phyloP scores from a whole-genome alignment of 305 asterid species.

The Plantago coronopus region DNA sequence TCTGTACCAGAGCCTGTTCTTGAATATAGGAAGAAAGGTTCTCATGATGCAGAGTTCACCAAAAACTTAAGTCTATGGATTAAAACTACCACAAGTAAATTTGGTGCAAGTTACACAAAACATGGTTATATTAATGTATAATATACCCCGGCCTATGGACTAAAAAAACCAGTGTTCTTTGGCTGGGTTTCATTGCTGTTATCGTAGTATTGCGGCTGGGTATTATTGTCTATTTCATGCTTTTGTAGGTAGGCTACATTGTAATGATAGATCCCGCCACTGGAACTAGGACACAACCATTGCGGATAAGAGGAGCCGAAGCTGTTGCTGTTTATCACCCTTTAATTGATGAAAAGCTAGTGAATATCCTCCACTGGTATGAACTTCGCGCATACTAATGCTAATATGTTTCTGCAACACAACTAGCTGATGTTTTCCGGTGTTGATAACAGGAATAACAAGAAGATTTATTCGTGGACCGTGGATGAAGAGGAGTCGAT shows the following conservation, averaged over 20 bases:
- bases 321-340: conserved; percentile 93
- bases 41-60: no score
- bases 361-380: conserved; percentile 70
- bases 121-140: no score
- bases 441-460: conserved; percentile 53
- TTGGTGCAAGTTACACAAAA: no score
- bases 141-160: no score
- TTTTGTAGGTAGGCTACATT: conserved; percentile 79
- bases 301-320: conserved; percentile 77
- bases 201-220: no score
- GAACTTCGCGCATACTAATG: conserved; percentile 1
- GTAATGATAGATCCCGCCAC: conserved; percentile 73
- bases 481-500: conserved; percentile 77
- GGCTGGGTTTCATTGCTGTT: no score
- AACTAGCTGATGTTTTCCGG: background rate
- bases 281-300: conserved; percentile 49
- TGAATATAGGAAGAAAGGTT: no score
- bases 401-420: background rate
- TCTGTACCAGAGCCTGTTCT: no score
- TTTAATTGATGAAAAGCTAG: conserved; percentile 66
- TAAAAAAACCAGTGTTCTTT: no score
- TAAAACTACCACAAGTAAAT: no score
- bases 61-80: no score
- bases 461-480: conserved; percentile 90
- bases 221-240: no score